These are phyloP conservation scores for Zygoascus biomembranicola DNA, from an alignment of 805 yeast genomes.

Conservation along the genomic window DNA sequence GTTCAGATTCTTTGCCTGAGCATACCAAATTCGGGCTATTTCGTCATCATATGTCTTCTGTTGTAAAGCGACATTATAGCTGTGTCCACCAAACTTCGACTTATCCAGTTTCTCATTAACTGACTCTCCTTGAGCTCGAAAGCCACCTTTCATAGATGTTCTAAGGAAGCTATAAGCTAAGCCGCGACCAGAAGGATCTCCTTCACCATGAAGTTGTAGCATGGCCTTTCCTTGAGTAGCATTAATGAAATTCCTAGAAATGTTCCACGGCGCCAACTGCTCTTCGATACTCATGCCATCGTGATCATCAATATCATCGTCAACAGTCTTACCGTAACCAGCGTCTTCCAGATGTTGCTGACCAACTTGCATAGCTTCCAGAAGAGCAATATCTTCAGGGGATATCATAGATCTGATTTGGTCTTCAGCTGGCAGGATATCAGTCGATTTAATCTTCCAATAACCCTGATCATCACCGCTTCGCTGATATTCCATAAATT, in stretches of 20 bases:
- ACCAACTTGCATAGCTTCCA: conserved; percentile 93
- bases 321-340: conserved; percentile 41
- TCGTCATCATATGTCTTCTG: conserved; percentile 91
- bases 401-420: conserved; percentile 72
- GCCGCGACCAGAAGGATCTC: conserved; percentile 90
- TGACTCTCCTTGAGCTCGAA: conserved; percentile 38
- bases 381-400: conserved; percentile 82
- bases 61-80: conserved; percentile 74
- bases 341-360: conserved; percentile 80
- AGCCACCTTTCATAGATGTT: conserved; percentile 94
- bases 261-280: conserved; percentile 89
- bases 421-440: conserved; percentile 64
- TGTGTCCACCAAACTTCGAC: conserved; percentile 50
- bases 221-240: conserved; percentile 96
- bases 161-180: conserved; percentile 81
- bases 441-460: conserved; percentile 77
- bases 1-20: conserved; percentile 58
- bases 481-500: conserved; percentile 95
- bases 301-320: conserved; percentile 34
- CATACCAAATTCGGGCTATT: conserved; percentile 80
- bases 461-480: conserved; percentile 89
- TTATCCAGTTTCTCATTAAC: conserved; percentile 34
- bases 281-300: conserved; percentile 58
- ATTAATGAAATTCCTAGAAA: conserved; percentile 81
- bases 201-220: conserved; percentile 90